Evolutionary conservation across 2,329 filamentous ascomycete species (phyloP), one percentile per base, ranked within the genome.

Genomic region (Exophiala bonariae): DNA sequence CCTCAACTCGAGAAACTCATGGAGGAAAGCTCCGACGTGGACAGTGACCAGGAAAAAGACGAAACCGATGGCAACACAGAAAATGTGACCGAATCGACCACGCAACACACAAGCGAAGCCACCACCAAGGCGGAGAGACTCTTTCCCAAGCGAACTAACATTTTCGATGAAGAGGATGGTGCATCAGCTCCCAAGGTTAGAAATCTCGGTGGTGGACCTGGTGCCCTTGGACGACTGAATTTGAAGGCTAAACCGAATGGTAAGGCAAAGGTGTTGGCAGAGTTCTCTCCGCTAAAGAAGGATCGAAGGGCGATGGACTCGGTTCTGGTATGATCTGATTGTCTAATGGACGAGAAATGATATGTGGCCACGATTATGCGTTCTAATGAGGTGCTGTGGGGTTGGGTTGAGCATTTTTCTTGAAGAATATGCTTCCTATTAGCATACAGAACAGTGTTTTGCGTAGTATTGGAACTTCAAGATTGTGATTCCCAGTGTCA

Each of bases 221-320:
- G 28, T 14, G 54, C 46, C n/a, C 47, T 51, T 18, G 42, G 42
- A 18, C 52, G 55, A 34, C 56, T 58, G 40, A 60, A 44, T 39
- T 43, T 60, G 14, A 52, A 52, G 41, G 52, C 49, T 17, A 54
- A 50, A 18, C 36, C 43, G 13, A 33, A 47, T 4, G 44, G 40
- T 13, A 59, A 55, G 49, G 44, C 41, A n/a, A 59, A 56, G 39
- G 37, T 52, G 0, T 80, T 85, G 54, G 72, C 75, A 10, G 70
- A 69, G 38, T 89, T 90, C 63, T 89, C 86, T 14, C 86, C 86
- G 6, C 68, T 90, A 49, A 90, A 90, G 70, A 79, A 79, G 62
- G 82, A 89, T 41, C 77, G 79, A 48, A 80, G 82, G 49, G 41
- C 37, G 33, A 34, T 14, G 32, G 32, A 14, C 5, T 7, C 8